Evolutionary conservation across 345 rosid species (phyloP), one percentile per base, ranked within the genome.

Genomic region (Populus alba): DNA sequence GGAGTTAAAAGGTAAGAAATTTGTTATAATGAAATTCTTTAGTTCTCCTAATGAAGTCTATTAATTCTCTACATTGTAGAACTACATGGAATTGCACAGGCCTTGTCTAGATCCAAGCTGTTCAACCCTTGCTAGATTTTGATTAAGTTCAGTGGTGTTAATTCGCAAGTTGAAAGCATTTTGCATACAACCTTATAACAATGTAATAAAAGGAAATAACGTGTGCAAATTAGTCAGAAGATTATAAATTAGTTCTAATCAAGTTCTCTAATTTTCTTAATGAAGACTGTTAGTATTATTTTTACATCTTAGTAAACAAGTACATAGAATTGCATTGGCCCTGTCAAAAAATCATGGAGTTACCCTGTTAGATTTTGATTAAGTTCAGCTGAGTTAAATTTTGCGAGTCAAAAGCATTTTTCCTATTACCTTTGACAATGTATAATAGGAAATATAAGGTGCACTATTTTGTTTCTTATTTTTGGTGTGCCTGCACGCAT

Each of bases 1-100:
- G 75, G 67, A 37, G 75, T 55, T n/a, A 13, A 29, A 51, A 73
- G 66, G 66, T 73, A 33, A 73, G 66, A 37, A 57, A 27, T 70
- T 45, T 17, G 29, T 15, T 27, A n/a, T 16, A 45, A 25, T 23
- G 37, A 35, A 7, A 12, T 15, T 23, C 63, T 59, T 23, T 10
- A n/a, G 0, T n/a, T 59, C 27, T 59, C 59, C 29, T 8, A 23
- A 10, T 59, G 63, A n/a, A 59, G 29, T 59, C 63, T 9, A 1
- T 20, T 53, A 59, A 59, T 59, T 59, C 27, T 10, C 25, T 9
- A 3, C 29, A 10, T n/a, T 59, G 27, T 20, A 57, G 11, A 8
- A n/a, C 62, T 59, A 1, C 65, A 59, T 59, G 2, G 65, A 59
- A 59, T 59, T 23, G 65, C 65, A 59, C n/a, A 23, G 29, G 7